Evolutionary conservation across 495 filamentous ascomycete genomes (phyloP), one percentile per base, ranked within the genome.

Genomic region (Penicillium paradoxum): DNA sequence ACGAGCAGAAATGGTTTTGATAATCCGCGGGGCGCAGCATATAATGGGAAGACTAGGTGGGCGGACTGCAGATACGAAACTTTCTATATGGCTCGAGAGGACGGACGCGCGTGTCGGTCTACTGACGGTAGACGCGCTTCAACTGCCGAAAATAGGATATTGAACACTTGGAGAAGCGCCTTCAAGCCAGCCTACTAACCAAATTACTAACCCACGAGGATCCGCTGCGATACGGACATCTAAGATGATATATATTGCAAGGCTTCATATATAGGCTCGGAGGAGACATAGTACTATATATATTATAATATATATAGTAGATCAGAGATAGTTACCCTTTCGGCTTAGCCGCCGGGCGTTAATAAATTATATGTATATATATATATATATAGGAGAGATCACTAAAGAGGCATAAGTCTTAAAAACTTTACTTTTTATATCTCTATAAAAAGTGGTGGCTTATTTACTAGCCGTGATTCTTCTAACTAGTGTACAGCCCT

Each of bases 141-240:
- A 44, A 44, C 24, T 44, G 24, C 14, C 41, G 41, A 44, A 18
- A n/a, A 44, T 44, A 44, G 41, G 41, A 44, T 44, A 24, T 44
- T 44, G 41, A 44, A 44, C 41, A 44, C 41, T 44, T 44, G 14
- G 17, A 44, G 41, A 44, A 36, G 33, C 41, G 41, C 41, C 41
- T 44, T 44, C 24, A 44, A 44, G 41, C 41, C 14, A 27, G 9
- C 15, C 41, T 27, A 44, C 41, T 44, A 6, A 44, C 41, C 7
- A 29, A 44, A 27, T n/a, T n/a, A 30, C 41, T 44, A 41, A 40
- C 38, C 38, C 18, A 40, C 11, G 13, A 11, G 18, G 19, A 19
- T 13, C 25, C 13, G 4, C 10, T 40, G 13, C 6, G 38, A 40
- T 2, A 40, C 13, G 13, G 38, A 22, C 0, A 22, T 1, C 38